These are phyloP conservation scores for Artemisia annua DNA, from an alignment of 129 eudicot genomes.

Conservation along the genomic window DNA sequence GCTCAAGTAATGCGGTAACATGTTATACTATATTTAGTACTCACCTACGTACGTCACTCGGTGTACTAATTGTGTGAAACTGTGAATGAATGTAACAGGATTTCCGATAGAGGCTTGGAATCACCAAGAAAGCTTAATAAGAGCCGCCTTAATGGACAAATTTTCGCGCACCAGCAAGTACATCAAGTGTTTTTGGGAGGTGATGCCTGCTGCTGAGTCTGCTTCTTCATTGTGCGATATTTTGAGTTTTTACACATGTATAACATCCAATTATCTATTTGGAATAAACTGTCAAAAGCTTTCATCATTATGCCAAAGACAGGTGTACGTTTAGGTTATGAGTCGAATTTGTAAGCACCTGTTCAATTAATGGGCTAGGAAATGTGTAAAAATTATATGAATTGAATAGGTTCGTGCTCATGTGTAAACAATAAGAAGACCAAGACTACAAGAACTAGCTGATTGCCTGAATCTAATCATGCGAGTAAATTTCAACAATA, in stretches of 20 bases:
- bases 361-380: too few species aligned
- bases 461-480: too few species aligned
- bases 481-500: too few species aligned
- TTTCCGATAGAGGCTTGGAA: conserved; percentile 69
- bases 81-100: conserved; percentile 84
- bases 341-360: neutral
- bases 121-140: conserved; percentile 24
- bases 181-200: neutral
- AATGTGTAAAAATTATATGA: too few species aligned
- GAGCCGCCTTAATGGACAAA: neutral
- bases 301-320: neutral
- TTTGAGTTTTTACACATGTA: neutral
- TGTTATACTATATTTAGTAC: neutral
- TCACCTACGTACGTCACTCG: neutral
- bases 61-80: too few species aligned
- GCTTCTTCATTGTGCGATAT: neutral
- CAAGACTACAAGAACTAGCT: too few species aligned
- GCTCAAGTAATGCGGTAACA: conserved; percentile 83
- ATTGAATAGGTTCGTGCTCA: too few species aligned
- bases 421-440: too few species aligned
- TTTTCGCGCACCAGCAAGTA: neutral
- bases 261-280: neutral
- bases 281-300: neutral
- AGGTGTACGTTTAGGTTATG: neutral
- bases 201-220: neutral